Percentiles rank a stretch among this genome's conserved stretches.
Evolutionary conservation across 306 rosid genomes (phyloP).

Genomic region (Dryas drummondii): DNA sequence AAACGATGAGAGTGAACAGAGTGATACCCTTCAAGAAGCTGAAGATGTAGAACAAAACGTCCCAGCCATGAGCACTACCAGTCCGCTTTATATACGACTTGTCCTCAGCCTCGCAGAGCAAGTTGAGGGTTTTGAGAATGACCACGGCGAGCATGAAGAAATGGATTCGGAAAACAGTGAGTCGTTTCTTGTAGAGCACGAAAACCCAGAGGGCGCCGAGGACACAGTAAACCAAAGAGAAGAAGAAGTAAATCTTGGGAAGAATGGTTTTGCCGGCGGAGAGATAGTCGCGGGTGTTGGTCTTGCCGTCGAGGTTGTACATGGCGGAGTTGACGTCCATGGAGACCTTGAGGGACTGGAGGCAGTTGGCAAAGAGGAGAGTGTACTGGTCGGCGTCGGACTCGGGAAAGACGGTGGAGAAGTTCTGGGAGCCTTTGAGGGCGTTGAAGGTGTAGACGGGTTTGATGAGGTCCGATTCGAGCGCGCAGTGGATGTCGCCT

Average conservation of each 20-base stretch:
- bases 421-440: conserved; percentile 28
- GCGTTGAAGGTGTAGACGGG: conserved; percentile 50
- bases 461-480: conserved; percentile 61
- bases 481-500: conserved; percentile 60
- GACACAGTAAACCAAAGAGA: conserved; percentile 51
- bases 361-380: conserved; percentile 83
- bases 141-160: conserved; percentile 92
- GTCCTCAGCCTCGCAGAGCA: conserved; percentile 86
- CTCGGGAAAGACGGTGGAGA: conserved; percentile 35
- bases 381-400: conserved; percentile 79
- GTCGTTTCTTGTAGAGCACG: conserved; percentile 72
- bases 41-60: conserved; percentile 78
- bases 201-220: conserved; percentile 62
- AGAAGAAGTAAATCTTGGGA: conserved; percentile 72
- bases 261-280: conserved; percentile 78
- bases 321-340: conserved; percentile 77
- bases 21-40: conserved; percentile 87
- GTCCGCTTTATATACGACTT: conserved; percentile 82
- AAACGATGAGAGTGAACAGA: conserved; percentile 72
- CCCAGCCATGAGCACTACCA: conserved; percentile 98
- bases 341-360: conserved; percentile 41
- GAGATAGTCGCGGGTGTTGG: conserved; percentile 58
- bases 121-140: conserved; percentile 66
- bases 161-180: conserved; percentile 77
- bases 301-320: conserved; percentile 85